Evolutionary conservation across 192 early-diverging fungal species (phyloP), one percentile per base, ranked within the genome.

Genomic region (Spizellomyces sp.): DNA sequence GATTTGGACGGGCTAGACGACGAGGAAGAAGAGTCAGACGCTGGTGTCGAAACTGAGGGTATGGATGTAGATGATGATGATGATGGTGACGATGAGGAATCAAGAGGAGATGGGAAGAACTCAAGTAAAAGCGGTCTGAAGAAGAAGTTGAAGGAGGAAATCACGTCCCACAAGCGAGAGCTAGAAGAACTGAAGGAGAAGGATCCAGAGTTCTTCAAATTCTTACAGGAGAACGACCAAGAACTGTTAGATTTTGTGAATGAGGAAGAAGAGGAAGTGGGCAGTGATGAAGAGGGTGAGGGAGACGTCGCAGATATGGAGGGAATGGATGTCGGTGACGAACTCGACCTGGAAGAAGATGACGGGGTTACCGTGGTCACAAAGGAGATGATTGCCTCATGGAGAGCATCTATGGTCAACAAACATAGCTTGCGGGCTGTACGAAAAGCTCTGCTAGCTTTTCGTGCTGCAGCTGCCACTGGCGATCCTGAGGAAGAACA

Each of bases 121-220:
- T 69, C 64, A 27, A 5, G 0, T 4, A 67, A 58, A 48, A 21
- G 45, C 22, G 36, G 15, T 17, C 45, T 47, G 9, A 42, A 14
- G 84, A 82, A 42, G 78, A 83, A 48, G 78, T 82, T 57, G 81
- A 87, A 8, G 77, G 76, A 41, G 80, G 83, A 90, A 56, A 90
- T 88, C 54, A 79, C 80, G 0, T 73, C 79, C 48, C 93, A 95
- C 76, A 94, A 93, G 77, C 69, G 85, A 69, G 81, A 99, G 79
- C 77, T 99, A 52, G 91, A 96, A 50, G 83, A 88, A 7, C 83
- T 98, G 79, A 90, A 91, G 71, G 79, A 90, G 64, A 89, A 89
- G 71, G 95, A 99, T 70, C 95, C 95, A 12, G 86, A 90, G 71
- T 99, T 99, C 77, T 95, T 90, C 83, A 82, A 99, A 78, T 99